These are phyloP conservation scores for Rhinocladiella similis DNA, from an alignment of 2,329 filamentous ascomycete species.

Conservation along the genomic window DNA sequence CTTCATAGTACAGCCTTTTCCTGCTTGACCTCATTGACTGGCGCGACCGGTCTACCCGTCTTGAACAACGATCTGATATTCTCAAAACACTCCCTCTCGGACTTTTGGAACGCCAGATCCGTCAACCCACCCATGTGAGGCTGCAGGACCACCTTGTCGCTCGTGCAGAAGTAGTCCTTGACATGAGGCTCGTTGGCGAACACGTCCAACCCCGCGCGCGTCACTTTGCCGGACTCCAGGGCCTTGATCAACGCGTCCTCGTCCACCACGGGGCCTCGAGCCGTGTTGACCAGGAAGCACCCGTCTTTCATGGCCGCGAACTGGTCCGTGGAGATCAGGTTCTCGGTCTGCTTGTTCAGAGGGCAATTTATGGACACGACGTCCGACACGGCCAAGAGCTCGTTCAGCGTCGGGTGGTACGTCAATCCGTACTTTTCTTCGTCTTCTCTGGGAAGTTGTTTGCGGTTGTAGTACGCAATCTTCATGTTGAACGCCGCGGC, in stretches of 20 bases:
- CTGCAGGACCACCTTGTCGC: slow-evolving; percentile 45
- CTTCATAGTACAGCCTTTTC: too few relatives aligned
- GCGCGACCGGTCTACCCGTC: slow-evolving; percentile 41
- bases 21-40: slow-evolving; percentile 34
- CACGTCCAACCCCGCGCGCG: slow-evolving; percentile 52
- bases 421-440: slow-evolving; percentile 38
- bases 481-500: slow-evolving; percentile 74
- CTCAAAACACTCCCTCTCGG: slow-evolving; percentile 49
- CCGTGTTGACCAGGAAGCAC: slow-evolving; percentile 52
- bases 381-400: slow-evolving; percentile 35
- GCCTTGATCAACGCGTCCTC: slow-evolving; percentile 50
- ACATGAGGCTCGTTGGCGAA: slow-evolving; percentile 47
- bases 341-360: slow-evolving; percentile 11
- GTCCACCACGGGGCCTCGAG: slow-evolving; percentile 52
- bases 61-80: slow-evolving; percentile 45
- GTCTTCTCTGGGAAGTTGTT: slow-evolving; percentile 55
- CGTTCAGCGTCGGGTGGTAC: slow-evolving; percentile 29
- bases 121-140: slow-evolving; percentile 50
- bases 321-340: slow-evolving; percentile 37
- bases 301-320: slow-evolving; percentile 52
- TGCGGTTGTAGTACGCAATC: slow-evolving; percentile 73
- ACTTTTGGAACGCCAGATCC: slow-evolving; percentile 45
- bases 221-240: slow-evolving; percentile 48
- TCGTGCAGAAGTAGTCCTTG: slow-evolving; percentile 42
- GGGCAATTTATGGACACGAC: slow-evolving; percentile 36